Percentiles rank a stretch among this genome's conserved stretches.
Evolutionary conservation across 192 early-diverging fungal species (phyloP).

Genomic region (Coemansia sp.): DNA sequence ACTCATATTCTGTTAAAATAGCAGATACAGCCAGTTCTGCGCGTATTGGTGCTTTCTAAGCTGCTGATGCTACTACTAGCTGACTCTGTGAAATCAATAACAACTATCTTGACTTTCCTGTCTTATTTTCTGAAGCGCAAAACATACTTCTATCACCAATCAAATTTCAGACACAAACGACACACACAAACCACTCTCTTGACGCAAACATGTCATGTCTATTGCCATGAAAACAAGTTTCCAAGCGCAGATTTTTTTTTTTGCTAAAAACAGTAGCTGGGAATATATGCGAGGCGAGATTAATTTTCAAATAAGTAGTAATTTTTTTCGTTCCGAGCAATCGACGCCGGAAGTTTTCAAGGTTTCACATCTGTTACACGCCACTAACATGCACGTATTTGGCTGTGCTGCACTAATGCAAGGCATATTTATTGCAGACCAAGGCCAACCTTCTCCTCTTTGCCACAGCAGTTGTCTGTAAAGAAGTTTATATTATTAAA

Average conservation of each 20-base stretch:
- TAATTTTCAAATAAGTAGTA: background rate
- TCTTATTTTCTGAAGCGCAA: background rate
- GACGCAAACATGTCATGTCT: background rate
- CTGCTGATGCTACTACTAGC: background rate
- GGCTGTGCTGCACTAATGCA: background rate
- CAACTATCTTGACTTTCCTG: background rate
- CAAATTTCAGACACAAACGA: background rate
- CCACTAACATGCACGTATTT: background rate
- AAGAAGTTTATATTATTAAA: slow-evolving; percentile 10
- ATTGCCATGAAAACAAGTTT: background rate
- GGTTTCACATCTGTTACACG: background rate
- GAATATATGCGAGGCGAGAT: background rate
- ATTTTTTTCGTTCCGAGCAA: background rate
- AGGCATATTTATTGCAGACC: background rate
- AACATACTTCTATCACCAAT: too few relatives aligned
- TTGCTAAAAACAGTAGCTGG: background rate
- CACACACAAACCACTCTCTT: background rate
- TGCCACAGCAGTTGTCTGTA: slow-evolving; percentile 7
- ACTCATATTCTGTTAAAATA: background rate
- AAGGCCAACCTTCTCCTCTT: background rate
- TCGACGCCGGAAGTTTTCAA: background rate
- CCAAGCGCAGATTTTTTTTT: background rate
- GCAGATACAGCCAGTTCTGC: background rate
- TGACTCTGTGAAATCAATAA: background rate
- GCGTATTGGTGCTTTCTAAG: background rate